phyloP scores from a whole-genome alignment of 2,329 filamentous ascomycete genomes.

The Penicillium sp. region DNA sequence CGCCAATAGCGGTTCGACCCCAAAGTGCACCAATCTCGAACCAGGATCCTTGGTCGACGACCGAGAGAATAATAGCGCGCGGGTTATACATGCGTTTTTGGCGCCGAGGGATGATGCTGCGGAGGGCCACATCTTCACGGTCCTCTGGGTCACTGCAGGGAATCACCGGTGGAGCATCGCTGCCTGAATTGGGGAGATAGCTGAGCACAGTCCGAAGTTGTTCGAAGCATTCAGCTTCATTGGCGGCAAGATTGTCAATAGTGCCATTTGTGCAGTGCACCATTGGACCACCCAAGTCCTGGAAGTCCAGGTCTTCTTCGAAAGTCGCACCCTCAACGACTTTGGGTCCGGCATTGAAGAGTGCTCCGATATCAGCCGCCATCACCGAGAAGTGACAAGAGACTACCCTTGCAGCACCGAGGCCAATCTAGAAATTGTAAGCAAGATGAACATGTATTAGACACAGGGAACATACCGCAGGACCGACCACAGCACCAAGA shows the following conservation, averaged over 20 bases:
- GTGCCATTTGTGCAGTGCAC: slow-evolving; percentile 62
- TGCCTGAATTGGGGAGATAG: slow-evolving; percentile 55
- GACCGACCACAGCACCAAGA: slow-evolving; percentile 57
- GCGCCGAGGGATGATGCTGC: slow-evolving; percentile 53
- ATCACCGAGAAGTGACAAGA: slow-evolving; percentile 61
- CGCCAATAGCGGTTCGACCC: slow-evolving; percentile 57
- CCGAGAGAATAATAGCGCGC: slow-evolving; percentile 51
- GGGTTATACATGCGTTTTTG: slow-evolving; percentile 58
- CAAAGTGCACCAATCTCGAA: slow-evolving; percentile 61
- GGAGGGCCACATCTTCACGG: slow-evolving; percentile 46
- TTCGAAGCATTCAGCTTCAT: slow-evolving; percentile 57
- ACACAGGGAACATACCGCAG: slow-evolving; percentile 41
- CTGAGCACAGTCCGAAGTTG: slow-evolving; percentile 54
- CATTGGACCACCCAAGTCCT: slow-evolving; percentile 54
- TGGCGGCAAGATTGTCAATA: slow-evolving; percentile 57
- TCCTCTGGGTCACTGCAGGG: slow-evolving; percentile 46
- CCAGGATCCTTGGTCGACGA: slow-evolving; percentile 53
- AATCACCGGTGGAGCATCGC: slow-evolving; percentile 49
- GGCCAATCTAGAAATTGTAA: slow-evolving; percentile 44
- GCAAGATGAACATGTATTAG: too few species aligned
- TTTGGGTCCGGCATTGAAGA: slow-evolving; percentile 60
- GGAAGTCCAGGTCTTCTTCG: slow-evolving; percentile 55
- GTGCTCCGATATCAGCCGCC: slow-evolving; percentile 55
- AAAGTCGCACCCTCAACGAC: slow-evolving; percentile 60
- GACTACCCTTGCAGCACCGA: slow-evolving; percentile 57